These are phyloP conservation scores for Sesbania bispinosa DNA, from an alignment of 306 rosid genomes.

Conservation along the genomic window DNA sequence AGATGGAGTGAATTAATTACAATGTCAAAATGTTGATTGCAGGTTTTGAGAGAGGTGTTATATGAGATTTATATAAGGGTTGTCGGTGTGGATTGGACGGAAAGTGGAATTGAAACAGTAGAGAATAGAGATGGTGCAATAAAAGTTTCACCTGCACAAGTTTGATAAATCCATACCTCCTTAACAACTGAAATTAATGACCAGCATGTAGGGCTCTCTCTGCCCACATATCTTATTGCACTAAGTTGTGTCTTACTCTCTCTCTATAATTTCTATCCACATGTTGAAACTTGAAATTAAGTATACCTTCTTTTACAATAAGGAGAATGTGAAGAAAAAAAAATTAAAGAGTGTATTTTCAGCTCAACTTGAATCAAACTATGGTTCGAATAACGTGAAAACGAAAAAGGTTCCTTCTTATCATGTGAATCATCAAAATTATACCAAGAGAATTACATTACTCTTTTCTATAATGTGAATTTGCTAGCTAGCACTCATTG, in stretches of 20 bases:
- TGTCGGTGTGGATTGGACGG: slow-evolving; percentile 73
- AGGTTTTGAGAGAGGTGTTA: not conserved
- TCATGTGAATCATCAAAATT: too few relatives aligned
- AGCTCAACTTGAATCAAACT: not conserved
- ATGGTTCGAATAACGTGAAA: not conserved
- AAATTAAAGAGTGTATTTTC: not conserved
- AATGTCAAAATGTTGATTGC: not conserved
- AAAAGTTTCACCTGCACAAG: slow-evolving; percentile 78
- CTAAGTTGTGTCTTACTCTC: too few relatives aligned
- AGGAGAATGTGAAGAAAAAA: not conserved
- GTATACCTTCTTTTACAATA: not conserved
- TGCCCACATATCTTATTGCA: too few relatives aligned
- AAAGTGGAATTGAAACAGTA: slow-evolving; percentile 37
- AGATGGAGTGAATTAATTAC: not conserved
- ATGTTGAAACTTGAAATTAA: not conserved
- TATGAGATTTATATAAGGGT: too few relatives aligned
- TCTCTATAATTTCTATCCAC: slow-evolving; percentile 4
- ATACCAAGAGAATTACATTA: too few relatives aligned
- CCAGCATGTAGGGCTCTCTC: slow-evolving; percentile 13
- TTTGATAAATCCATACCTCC: slow-evolving; percentile 42
- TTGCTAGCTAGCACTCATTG: too few relatives aligned
- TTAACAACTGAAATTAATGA: slow-evolving; percentile 59
- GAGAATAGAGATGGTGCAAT: slow-evolving; percentile 60
- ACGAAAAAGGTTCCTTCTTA: too few relatives aligned
- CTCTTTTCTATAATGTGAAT: too few relatives aligned